Base-by-base conservation (phyloP, 176 grass and related monocot genomes). In the Cenchrus fungigraminus region DNA sequence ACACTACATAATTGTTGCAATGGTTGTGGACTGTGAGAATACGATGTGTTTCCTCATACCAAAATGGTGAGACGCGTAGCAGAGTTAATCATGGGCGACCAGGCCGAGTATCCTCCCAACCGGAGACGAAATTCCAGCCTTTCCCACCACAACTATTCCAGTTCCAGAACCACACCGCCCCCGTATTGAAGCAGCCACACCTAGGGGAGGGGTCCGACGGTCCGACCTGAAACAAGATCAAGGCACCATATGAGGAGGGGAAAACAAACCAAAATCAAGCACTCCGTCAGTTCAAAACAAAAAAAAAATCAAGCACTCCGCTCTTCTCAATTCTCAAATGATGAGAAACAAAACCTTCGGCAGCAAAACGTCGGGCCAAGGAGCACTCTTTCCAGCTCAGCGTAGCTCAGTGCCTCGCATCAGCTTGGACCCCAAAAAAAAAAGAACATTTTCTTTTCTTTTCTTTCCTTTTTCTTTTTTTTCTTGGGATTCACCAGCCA, bases 161-260 rank as follows among this genome's bases (percentile, higher is more conserved):
- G 40, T 44, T 57, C n/a, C 42, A 32, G 40, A 56, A 83, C 58
- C 80, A 62, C 2, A 34, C 34, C 34, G 70, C 10, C 1, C 3
- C 80, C 16, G 68, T 45, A 50, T 42, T 10, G 45, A 68, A 46
- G 12, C 59, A 47, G 17, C 20, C 55, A 81, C 14, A 25, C 63
- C 66, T 61, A 73, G 22, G 34, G n/a, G 37, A 25, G 25, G 25
- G 25, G 25, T 25, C 25, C 25, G 25, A 25, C 25, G 25, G 25
- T 34, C 31, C 68, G 9, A 83, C 81, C 81, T 83, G 68, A 57
- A 83, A 50, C 25, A 63, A 62, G 52, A 73, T 73, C 80, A 12
- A 73, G 12, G 22, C 22, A 52, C 47, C 22, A 8, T 28, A 65
- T 46, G 34, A 45, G 4, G 19, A 72, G 45, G 20, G 1, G 7